phyloP scores from a whole-genome alignment of 176 grass and related monocot species.

The Cenchrus fungigraminus region DNA sequence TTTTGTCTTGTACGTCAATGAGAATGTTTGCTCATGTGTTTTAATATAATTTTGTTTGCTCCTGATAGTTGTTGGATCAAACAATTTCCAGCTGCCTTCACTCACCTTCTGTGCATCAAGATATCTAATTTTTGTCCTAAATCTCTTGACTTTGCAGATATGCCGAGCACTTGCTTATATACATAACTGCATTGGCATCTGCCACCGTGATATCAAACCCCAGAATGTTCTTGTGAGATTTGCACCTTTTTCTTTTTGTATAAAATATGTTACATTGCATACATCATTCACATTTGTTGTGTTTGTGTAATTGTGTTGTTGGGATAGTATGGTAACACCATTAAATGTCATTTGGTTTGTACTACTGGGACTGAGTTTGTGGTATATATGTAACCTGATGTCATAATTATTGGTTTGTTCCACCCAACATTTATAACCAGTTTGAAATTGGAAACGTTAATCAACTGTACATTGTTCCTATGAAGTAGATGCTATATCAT shows the following conservation, averaged over 20 bases:
- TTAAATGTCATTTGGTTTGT: not conserved
- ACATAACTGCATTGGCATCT: conserved; percentile 87
- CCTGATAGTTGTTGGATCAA: conserved; percentile 22
- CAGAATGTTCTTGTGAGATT: conserved; percentile 93
- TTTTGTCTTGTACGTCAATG: not conserved
- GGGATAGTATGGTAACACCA: conserved; percentile 5
- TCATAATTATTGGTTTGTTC: conserved; percentile 38
- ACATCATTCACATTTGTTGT: not conserved
- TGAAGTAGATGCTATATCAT: conserved; percentile 19
- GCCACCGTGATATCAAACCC: conserved; percentile 99
- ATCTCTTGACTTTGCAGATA: conserved; percentile 68
- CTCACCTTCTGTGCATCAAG: not conserved
- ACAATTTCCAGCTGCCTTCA: not conserved
- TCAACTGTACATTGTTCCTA: conserved; percentile 37
- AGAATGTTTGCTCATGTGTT: conserved; percentile 4
- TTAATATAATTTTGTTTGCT: conserved; percentile 8
- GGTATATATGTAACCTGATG: conserved; percentile 16
- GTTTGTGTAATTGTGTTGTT: conserved; percentile 13
- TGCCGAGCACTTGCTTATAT: conserved; percentile 96
- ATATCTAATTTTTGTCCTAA: conserved; percentile 28
- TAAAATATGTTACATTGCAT: conserved; percentile 16
- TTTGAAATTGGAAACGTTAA: conserved; percentile 35
- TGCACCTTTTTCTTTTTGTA: conserved; percentile 23
- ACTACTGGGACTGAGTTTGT: conserved; percentile 16
- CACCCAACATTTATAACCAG: conserved; percentile 18